Percentiles rank a stretch among this genome's conserved stretches.
Evolutionary conservation across 257 asterid genomes (phyloP).

Genomic region (Lithospermum erythrorhizon): DNA sequence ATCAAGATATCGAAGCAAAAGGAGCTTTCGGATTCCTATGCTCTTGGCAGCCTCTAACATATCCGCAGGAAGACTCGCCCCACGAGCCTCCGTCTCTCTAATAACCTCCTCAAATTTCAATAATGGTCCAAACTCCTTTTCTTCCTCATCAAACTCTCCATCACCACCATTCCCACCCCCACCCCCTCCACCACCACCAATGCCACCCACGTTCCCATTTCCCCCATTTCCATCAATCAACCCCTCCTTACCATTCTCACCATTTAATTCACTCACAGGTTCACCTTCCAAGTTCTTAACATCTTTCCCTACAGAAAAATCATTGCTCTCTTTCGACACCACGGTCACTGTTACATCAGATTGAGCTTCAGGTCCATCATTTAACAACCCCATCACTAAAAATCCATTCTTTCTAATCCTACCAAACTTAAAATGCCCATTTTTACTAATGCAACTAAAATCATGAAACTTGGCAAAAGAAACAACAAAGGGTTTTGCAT

Average conservation of each 20-base stretch:
- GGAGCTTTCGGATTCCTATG: slow-evolving; percentile 56
- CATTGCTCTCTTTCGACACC: slow-evolving; percentile 17
- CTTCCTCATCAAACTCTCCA: slow-evolving; percentile 49
- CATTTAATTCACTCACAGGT: slow-evolving; percentile 14
- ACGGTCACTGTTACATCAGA: slow-evolving; percentile 21
- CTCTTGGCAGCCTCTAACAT: slow-evolving; percentile 93
- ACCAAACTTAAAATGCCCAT: slow-evolving; percentile 15
- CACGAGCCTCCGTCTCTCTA: slow-evolving; percentile 64
- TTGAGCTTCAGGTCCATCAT: slow-evolving; percentile 32
- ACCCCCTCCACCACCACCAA: slow-evolving; percentile 29
- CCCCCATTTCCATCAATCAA: slow-evolving; percentile 40
- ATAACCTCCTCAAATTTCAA: slow-evolving; percentile 86
- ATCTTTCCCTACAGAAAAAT: slow-evolving; percentile 22
- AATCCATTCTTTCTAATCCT: slow-evolving; percentile 19
- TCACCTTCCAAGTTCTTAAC: slow-evolving; percentile 14
- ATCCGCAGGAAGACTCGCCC: slow-evolving; percentile 76
- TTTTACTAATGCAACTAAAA: slow-evolving; percentile 13
- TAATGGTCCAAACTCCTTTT: slow-evolving; percentile 71
- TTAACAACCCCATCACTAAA: slow-evolving; percentile 30
- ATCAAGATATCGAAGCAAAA: slow-evolving; percentile 69
- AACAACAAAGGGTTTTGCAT: slow-evolving; percentile 16
- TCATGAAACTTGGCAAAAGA: slow-evolving; percentile 13
- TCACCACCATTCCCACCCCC: slow-evolving; percentile 31
- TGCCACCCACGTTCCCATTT: slow-evolving; percentile 41
- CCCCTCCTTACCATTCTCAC: slow-evolving; percentile 21